phyloP scores from a whole-genome alignment of 768 basidiomycete species.

The Pulveroboletus sp. region DNA sequence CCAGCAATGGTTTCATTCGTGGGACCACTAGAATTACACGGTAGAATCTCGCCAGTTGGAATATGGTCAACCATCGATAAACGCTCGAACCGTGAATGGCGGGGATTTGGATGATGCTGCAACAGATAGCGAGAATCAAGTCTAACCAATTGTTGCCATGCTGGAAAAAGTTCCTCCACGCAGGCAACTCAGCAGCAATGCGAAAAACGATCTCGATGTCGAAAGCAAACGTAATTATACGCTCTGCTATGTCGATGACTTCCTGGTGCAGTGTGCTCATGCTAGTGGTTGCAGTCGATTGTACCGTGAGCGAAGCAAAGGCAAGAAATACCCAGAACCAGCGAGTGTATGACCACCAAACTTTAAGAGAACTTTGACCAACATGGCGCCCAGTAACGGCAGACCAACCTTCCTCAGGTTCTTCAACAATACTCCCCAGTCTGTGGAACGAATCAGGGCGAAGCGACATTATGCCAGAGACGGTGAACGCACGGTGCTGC shows the following conservation, averaged over 20 bases:
- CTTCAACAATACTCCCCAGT: slow-evolving; percentile 42
- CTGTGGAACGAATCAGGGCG: slow-evolving; percentile 22
- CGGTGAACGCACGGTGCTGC: slow-evolving; percentile 43
- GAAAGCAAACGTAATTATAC: slow-evolving; percentile 77
- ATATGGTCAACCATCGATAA: slow-evolving; percentile 88
- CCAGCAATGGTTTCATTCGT: slow-evolving; percentile 83
- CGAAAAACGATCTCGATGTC: slow-evolving; percentile 85
- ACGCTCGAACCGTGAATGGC: slow-evolving; percentile 55
- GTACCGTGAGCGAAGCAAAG: slow-evolving; percentile 63
- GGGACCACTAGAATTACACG: slow-evolving; percentile 88
- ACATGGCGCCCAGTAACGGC: slow-evolving; percentile 42
- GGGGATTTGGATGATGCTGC: slow-evolving; percentile 83
- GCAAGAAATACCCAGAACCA: slow-evolving; percentile 78
- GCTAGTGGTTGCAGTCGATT: slow-evolving; percentile 61
- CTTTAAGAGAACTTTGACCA: slow-evolving; percentile 47
- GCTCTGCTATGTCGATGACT: slow-evolving; percentile 61
- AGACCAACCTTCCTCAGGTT: slow-evolving; percentile 63
- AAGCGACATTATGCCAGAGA: not conserved
- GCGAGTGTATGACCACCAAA: slow-evolving; percentile 52
- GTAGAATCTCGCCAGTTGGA: slow-evolving; percentile 86
- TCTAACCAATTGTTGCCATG: slow-evolving; percentile 68
- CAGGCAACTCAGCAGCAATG: slow-evolving; percentile 64
- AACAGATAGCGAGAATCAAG: slow-evolving; percentile 65
- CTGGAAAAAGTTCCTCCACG: slow-evolving; percentile 77
- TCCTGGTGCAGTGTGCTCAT: slow-evolving; percentile 42